Evolutionary conservation across 75 land plant genomes (phyloP), one percentile per base, ranked within the genome.

Genomic region (Pinus taeda): DNA sequence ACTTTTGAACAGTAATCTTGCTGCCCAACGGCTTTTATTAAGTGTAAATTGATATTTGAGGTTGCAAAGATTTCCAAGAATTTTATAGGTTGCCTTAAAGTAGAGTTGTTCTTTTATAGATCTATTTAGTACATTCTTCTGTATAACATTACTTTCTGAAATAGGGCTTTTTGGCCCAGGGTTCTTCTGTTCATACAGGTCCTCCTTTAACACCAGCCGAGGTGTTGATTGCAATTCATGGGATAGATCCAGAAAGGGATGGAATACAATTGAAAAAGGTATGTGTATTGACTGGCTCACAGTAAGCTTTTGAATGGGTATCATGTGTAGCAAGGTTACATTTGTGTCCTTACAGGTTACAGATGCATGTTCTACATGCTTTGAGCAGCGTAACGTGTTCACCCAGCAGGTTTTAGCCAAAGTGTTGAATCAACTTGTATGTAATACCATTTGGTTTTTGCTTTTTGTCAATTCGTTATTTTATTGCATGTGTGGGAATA

Each of bases 321-420:
- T 70, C 22, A 14, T 7, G 30, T n/a, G 7, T 67, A 14, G 7
- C 15, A n/a, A 57, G 9, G 26, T 7, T 53, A 26, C 17, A 74
- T 26, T 18, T 57, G 75, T 75, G 21, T 15, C 22, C 24, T 33
- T 37, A 15, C 84, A 97, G 99, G 90, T 97, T 39, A 97, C 89
- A 74, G 98, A 97, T 90, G 99, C 99, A 65, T 97, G 99, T 83
- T 88, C 93, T 81, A 84, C 90, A 74, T 97, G 99, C 78, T 90
- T 97, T 82, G 96, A 97, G 86, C 99, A 89, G 70, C 81, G 92
- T 13, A 84, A 84, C 26, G 88, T 93, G 56, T 97, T 95, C 76
- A 93, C 98, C 30, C 98, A 97, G 83, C 95, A 97, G 78, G 98
- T 97, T 75, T 79, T 97, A 55, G 99, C 99, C 1, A 97, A 91